These are phyloP conservation scores for Penicillium canescens DNA, from an alignment of 495 filamentous ascomycete genomes.

Conservation along the genomic window DNA sequence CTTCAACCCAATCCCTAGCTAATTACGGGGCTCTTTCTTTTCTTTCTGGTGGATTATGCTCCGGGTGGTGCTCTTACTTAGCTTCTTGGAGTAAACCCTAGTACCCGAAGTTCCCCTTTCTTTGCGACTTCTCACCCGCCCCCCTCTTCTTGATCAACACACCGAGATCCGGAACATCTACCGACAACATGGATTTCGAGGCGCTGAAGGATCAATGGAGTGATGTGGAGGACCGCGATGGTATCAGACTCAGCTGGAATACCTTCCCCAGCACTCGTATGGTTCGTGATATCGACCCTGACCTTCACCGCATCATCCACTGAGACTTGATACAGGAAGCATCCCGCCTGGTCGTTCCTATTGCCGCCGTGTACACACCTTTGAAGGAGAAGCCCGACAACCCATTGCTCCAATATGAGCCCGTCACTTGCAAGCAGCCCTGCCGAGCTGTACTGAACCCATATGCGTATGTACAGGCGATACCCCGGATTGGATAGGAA, in stretches of 20 bases:
- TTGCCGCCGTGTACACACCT: conserved; percentile 94
- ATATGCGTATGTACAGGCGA: conserved; percentile 69
- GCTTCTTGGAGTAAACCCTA: conserved; percentile 21
- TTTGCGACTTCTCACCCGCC: conserved; percentile 14
- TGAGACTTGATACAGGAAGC: conserved; percentile 70
- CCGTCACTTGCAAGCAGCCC: conserved; percentile 93
- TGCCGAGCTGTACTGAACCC: conserved; percentile 97
- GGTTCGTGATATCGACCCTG: conserved; percentile 50
- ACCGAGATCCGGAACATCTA: conserved; percentile 27
- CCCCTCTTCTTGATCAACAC: conserved; percentile 30
- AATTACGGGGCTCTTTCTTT: conserved; percentile 18
- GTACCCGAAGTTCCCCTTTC: conserved; percentile 13
- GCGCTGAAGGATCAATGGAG: conserved; percentile 95
- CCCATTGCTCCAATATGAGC: conserved; percentile 91
- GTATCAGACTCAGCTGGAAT: conserved; percentile 97
- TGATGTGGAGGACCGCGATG: conserved; percentile 95
- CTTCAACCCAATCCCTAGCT: conserved; percentile 19
- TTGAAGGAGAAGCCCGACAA: conserved; percentile 93
- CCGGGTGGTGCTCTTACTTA: conserved; percentile 21
- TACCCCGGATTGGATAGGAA: conserved; percentile 1
- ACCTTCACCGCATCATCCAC: conserved; percentile 19
- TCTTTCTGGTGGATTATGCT: conserved; percentile 36
- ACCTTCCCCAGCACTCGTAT: conserved; percentile 98
- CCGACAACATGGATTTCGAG: conserved; percentile 69
- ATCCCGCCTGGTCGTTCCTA: conserved; percentile 92